Evolutionary conservation across 176 grass and related monocot genomes (phyloP), one percentile per base, ranked within the genome.

Genomic region (Poa annua): DNA sequence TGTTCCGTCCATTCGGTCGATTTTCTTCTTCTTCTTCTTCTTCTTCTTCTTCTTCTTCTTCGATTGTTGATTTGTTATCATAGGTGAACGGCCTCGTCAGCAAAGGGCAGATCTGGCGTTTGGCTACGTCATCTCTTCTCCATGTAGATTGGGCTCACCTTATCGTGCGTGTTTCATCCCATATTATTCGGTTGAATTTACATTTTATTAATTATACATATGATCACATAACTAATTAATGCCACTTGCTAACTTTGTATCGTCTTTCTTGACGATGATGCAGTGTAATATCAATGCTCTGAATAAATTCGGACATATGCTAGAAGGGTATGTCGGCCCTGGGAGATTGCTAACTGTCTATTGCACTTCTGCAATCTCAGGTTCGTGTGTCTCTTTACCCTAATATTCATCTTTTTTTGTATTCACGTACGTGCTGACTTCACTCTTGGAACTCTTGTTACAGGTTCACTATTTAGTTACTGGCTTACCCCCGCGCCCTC

Each of bases 401-500:
- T 29, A 29, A 29, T 2, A 29, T 29, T 45, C 10, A 44, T 10
- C 13, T 12, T 49, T 15, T 15, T 50, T 86, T 51, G 26, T 77
- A 81, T 29, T 84, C 47, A 83, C 11, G 11, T 22, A 45, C 7
- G 42, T 47, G 1, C 42, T 22, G n/a, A 65, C 15, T 65, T 64
- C 26, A 5, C 13, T 24, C 9, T 61, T 61, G 53, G 53, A 55
- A 55, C 10, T 83, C 80, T 17, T 69, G 33, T 55, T 39, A 85
- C 68, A 97, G 92, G 95, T 92, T 94, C 95, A 16, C 12, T 94
- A 42, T 86, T 97, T 86, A 97, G 95, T 60, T 97, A 94, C 54
- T 35, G 19, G 10, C 94, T 66, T 51, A 62, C 69, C 26, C 42
- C 48, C 11, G 76, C 36, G 6, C 90, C 84, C 71, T 81, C 90